Conservation (phyloP, 2,329 filamentous ascomycete species). For the Davidsoniella neocaledoniae region DNA sequence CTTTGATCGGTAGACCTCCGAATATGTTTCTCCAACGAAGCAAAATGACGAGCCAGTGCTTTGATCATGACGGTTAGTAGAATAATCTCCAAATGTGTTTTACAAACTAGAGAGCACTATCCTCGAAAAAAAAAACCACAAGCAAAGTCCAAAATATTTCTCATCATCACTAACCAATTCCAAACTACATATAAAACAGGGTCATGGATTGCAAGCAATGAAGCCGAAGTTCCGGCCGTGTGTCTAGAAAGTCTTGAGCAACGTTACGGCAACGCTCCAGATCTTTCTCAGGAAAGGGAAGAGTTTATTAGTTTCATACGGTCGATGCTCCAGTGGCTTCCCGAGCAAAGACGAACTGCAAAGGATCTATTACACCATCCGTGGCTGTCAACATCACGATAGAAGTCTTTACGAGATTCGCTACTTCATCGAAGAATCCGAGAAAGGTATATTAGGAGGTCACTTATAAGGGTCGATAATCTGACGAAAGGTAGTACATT, state of each 20-base stretch:
- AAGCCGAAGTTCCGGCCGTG: conserved; percentile 10
- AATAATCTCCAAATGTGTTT: background rate
- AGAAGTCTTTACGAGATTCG: background rate
- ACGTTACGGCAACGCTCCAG: conserved; percentile 1
- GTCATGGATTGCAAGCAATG: conserved; percentile 7
- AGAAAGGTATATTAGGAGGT: no score
- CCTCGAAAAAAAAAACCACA: background rate
- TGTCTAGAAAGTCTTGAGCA: conserved; percentile 7
- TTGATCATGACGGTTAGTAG: conserved; percentile 9
- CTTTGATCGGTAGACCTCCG: conserved; percentile 7
- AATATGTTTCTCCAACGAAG: conserved; percentile 7
- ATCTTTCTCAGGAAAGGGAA: background rate
- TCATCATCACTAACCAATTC: background rate
- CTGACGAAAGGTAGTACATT: no score
- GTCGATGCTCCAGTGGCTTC: conserved; percentile 9
- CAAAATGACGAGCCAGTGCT: conserved; percentile 2
- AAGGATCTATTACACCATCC: conserved; percentile 5
- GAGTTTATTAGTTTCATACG: conserved; percentile 9
- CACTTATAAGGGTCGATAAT: no score
- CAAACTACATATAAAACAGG: background rate
- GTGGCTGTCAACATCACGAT: conserved; percentile 3
- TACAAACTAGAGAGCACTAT: background rate
- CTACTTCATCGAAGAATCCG: no score
- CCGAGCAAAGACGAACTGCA: conserved; percentile 8
- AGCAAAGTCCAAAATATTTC: background rate